Evolutionary conservation across 2,329 filamentous ascomycete genomes (phyloP).

Genomic region (Phialophora chinensis): DNA sequence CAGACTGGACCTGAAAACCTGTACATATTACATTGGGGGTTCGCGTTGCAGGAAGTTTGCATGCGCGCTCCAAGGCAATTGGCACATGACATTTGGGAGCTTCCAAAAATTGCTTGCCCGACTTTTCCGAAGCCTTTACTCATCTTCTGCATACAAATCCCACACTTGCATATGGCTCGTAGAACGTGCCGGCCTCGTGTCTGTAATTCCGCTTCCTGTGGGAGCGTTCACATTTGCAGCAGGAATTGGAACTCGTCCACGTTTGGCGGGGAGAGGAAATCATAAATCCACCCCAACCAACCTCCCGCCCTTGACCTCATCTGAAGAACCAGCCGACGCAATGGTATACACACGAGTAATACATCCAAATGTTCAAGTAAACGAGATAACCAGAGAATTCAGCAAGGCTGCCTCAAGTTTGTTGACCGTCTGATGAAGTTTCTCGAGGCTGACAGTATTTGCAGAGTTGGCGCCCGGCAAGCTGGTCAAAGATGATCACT

Average conservation of each 20-base stretch:
- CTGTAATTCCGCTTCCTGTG: neutral
- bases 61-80: neutral
- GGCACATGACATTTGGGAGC: slow-evolving; percentile 17
- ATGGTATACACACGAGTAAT: slow-evolving; percentile 33
- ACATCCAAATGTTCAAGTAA: slow-evolving; percentile 38
- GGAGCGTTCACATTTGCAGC: neutral
- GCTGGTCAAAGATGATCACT: slow-evolving; percentile 90
- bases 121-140: neutral
- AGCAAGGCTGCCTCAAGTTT: slow-evolving; percentile 58
- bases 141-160: neutral
- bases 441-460: slow-evolving; percentile 9
- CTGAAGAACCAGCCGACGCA: slow-evolving; percentile 10
- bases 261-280: neutral
- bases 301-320: neutral
- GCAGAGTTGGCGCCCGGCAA: slow-evolving; percentile 65
- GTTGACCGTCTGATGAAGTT: slow-evolving; percentile 29
- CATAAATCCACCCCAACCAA: neutral
- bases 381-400: slow-evolving; percentile 64
- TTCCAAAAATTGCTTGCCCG: neutral
- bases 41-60: neutral
- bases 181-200: neutral
- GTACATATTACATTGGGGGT: slow-evolving; percentile 17
- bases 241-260: neutral
- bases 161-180: neutral
- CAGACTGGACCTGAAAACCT: slow-evolving; percentile 32